These are phyloP conservation scores for Vitis rotundifolia DNA, from an alignment of 164 flowering plant genomes.

Conservation along the genomic window DNA sequence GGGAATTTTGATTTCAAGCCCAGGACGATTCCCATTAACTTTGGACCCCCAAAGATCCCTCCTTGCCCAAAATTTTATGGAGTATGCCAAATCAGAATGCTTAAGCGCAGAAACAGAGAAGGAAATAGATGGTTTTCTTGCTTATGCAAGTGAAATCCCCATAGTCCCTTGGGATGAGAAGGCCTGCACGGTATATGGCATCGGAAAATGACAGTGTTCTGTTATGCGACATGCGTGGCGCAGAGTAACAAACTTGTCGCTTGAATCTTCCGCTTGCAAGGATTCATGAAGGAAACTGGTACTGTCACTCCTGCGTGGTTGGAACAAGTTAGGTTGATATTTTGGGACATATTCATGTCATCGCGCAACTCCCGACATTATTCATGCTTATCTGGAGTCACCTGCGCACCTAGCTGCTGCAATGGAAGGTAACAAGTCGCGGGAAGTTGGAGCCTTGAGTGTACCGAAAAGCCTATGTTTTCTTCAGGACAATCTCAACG, in stretches of 20 bases:
- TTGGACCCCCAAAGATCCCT: too few species aligned
- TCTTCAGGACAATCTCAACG: too few species aligned
- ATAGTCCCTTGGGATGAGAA: constrained; percentile 99
- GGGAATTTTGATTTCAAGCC: too few species aligned
- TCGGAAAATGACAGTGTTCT: constrained; percentile 95
- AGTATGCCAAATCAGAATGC: constrained; percentile 35
- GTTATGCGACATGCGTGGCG: constrained; percentile 91
- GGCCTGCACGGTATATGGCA: constrained; percentile 92
- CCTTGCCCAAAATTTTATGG: constrained; percentile 49
- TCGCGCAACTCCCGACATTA: constrained; percentile 34
- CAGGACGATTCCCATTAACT: too few species aligned
- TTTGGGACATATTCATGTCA: constrained; percentile 17
- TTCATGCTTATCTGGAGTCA: constrained; percentile 43
- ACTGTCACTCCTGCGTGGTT: constrained; percentile 87
- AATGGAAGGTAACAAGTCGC: constrained; percentile 83
- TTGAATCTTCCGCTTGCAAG: constrained; percentile 88
- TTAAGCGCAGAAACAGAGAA: constrained; percentile 42
- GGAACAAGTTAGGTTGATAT: constrained; percentile 30
- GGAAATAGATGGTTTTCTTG: constrained; percentile 56
- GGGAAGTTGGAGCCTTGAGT: too few species aligned
- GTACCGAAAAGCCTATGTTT: too few species aligned
- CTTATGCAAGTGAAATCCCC: constrained; percentile 57
- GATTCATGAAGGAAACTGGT: constrained; percentile 98
- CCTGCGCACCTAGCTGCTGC: constrained; percentile 50
- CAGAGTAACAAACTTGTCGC: constrained; percentile 97